phyloP scores from a whole-genome alignment of 192 early-diverging fungal species.

The Backusella tarrabulga region DNA sequence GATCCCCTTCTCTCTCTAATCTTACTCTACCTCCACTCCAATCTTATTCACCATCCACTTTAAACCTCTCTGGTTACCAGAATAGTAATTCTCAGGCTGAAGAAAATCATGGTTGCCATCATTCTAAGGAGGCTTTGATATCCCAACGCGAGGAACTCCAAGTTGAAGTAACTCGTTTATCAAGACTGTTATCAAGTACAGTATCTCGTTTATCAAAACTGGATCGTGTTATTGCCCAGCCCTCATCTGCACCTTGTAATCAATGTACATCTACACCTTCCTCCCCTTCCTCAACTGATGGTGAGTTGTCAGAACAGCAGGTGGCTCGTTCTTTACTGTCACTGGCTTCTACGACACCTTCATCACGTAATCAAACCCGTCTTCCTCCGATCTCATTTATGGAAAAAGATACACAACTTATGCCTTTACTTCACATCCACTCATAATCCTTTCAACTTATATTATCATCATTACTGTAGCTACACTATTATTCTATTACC shows the following conservation, averaged over 20 bases:
- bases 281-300: neutral
- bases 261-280: slow-evolving; percentile 1
- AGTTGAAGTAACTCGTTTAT: slow-evolving; percentile 49
- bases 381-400: slow-evolving; percentile 14
- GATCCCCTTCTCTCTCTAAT: neutral
- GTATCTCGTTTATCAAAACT: slow-evolving; percentile 47
- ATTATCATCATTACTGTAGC: neutral
- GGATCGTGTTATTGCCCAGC: slow-evolving; percentile 23
- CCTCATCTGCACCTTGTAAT: neutral
- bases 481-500: neutral
- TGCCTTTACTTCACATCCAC: slow-evolving; percentile 3
- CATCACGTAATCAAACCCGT: neutral
- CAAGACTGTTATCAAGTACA: slow-evolving; percentile 44
- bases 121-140: neutral
- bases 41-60: neutral
- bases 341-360: neutral
- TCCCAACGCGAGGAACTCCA: slow-evolving; percentile 21
- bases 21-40: neutral
- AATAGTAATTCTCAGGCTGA: neutral
- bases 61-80: neutral
- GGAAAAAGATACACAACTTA: slow-evolving; percentile 2
- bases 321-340: slow-evolving; percentile 24
- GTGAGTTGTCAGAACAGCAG: slow-evolving; percentile 12
- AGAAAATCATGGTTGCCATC: neutral
- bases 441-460: neutral